Evolutionary conservation across 768 basidiomycete genomes (phyloP), one percentile per base, ranked within the genome.

Genomic region (Termitomyces sp.): DNA sequence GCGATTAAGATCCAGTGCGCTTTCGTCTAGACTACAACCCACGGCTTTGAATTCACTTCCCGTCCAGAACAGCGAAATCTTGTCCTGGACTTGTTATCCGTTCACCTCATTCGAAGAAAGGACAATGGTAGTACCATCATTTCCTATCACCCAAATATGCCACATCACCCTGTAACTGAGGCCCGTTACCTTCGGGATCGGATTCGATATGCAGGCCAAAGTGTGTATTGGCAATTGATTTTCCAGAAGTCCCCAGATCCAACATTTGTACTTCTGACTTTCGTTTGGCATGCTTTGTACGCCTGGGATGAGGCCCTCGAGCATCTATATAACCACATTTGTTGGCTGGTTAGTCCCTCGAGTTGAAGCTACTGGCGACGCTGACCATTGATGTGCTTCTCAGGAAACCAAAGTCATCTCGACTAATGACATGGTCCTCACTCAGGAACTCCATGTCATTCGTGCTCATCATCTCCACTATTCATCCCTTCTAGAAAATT

Each of bases 381-480:
- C 14, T 57, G 28, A 56, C 6, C n/a, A 46, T 30, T 6, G 30
- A 30, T 30, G 30, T 30, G 1, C 26, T 13, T 23, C 0, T 36
- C 32, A 83, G 80, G 82, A 84, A 74, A 70, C 76, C n/a, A 63
- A 65, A 14, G 77, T 78, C 14, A 75, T 81, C 18, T 51, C 56
- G 16, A 76, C 71, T 9, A 71, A 71, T 33, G 70, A 76, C 26
- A 76, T 79, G 63, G 62, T 61, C 9, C 70, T 83, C 47, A 83
- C 83, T 1, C 75, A 72, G 18, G 73, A 81, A 50, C 70, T 84
- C 35, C 80, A 83, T 58, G 69, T 80, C 57, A 70, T 84, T 57
- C 80, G 80, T 38, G 82, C 82, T 0, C 80, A 82, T 63, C 74
- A 81, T 10, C 70, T 83, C 16, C 78, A 82, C 61, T 80, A 82